phyloP scores from a whole-genome alignment of 1,284 basidiomycete genomes.

The Irpex sp. region DNA sequence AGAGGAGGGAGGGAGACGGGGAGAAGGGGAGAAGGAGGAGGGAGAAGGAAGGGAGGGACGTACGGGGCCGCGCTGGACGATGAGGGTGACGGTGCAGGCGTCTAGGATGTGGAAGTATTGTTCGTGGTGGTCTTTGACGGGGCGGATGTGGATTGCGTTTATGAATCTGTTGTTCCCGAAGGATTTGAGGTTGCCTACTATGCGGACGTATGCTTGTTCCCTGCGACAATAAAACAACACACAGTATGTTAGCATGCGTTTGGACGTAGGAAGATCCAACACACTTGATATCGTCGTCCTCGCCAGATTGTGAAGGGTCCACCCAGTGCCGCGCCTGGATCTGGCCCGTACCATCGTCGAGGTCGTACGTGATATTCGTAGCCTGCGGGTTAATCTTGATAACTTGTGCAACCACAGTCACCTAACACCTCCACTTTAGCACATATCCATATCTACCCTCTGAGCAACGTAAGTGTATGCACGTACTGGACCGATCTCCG shows the following conservation, averaged over 20 bases:
- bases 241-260: no score
- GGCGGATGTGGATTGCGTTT: constrained; percentile 72
- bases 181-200: constrained; percentile 86
- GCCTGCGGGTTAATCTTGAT: constrained; percentile 66
- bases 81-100: constrained; percentile 44
- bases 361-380: constrained; percentile 78
- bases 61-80: constrained; percentile 39
- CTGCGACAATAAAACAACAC: no score
- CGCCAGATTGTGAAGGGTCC: constrained; percentile 56
- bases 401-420: constrained; percentile 82
- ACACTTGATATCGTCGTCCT: constrained; percentile 52
- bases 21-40: background rate
- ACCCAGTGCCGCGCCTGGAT: constrained; percentile 91
- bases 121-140: constrained; percentile 74
- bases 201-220: constrained; percentile 77
- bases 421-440: constrained; percentile 30
- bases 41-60: constrained; percentile 9
- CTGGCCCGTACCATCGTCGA: constrained; percentile 89
- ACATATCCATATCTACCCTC: background rate
- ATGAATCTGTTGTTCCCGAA: constrained; percentile 85
- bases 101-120: constrained; percentile 77
- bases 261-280: no score
- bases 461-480: background rate
- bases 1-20: no score
- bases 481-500: constrained; percentile 78